A percentile compares a stretch with the other conserved stretches of the same genome.
Conservation (phyloP, 768 basidiomycete species). For the Mycena galopus region DNA sequence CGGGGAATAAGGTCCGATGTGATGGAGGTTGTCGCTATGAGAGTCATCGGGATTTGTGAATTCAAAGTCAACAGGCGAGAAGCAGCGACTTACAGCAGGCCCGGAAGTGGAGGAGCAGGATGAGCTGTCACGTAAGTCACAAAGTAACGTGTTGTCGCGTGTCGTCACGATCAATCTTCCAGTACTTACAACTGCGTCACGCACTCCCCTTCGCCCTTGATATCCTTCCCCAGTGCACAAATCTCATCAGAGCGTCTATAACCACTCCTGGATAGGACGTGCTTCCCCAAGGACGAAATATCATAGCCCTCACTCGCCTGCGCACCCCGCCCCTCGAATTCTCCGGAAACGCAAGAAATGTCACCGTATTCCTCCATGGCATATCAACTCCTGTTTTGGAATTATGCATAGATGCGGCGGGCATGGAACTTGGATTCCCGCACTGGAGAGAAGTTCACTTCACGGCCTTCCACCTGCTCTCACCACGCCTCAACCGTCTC, state of each 20-base stretch:
- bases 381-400: not conserved
- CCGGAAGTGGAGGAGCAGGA: not conserved
- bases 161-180: not conserved
- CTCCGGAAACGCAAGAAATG: no score
- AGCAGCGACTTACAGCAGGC: not conserved
- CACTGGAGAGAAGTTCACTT: not conserved
- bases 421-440: no score
- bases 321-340: not conserved
- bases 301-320: not conserved
- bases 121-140: not conserved
- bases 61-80: not conserved
- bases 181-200: not conserved
- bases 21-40: not conserved
- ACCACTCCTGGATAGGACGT: not conserved
- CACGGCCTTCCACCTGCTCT: not conserved
- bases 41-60: not conserved
- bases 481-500: not conserved
- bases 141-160: not conserved
- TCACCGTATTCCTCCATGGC: not conserved
- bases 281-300: not conserved
- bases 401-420: not conserved
- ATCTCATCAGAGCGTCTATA: not conserved
- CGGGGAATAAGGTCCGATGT: not conserved
- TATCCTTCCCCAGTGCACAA: not conserved
- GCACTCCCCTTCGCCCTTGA: not conserved